phyloP scores from a whole-genome alignment of 2,329 filamentous ascomycete species.

The Hypoxylon sp. region DNA sequence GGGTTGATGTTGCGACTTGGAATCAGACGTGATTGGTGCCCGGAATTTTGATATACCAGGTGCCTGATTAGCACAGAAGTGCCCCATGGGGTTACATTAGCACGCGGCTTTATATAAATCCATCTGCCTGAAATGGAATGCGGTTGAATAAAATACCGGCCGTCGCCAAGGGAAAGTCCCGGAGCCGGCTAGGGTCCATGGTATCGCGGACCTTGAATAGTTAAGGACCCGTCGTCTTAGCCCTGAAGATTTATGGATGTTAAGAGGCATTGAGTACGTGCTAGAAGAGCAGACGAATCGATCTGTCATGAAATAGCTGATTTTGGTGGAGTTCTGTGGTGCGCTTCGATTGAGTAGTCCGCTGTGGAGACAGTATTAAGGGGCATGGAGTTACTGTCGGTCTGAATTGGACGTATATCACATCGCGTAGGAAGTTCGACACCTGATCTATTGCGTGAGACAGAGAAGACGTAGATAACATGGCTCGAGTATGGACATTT shows the following conservation, averaged over 20 bases:
- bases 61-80: conserved; percentile 2
- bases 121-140: conserved; percentile 27
- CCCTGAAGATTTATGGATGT: background rate
- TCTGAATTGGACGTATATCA: background rate
- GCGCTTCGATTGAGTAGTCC: conserved; percentile 20
- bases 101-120: conserved; percentile 37
- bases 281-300: background rate
- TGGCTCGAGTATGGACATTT: conserved; percentile 33
- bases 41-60: conserved; percentile 27
- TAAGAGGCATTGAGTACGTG: background rate
- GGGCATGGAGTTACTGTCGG: background rate
- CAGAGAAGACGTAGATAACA: conserved; percentile 16
- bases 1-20: conserved; percentile 24
- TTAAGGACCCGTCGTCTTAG: conserved; percentile 4
- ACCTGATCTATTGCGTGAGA: background rate
- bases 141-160: conserved; percentile 28
- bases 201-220: background rate
- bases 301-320: background rate
- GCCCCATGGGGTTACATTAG: background rate
- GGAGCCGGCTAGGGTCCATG: conserved; percentile 5
- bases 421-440: background rate
- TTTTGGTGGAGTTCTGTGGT: background rate
- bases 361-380: background rate
- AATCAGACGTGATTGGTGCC: conserved; percentile 21
- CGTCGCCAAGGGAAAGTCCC: conserved; percentile 13